Base-by-base conservation (phyloP, 2,329 filamentous ascomycete genomes). In the Colletotrichum sp. region DNA sequence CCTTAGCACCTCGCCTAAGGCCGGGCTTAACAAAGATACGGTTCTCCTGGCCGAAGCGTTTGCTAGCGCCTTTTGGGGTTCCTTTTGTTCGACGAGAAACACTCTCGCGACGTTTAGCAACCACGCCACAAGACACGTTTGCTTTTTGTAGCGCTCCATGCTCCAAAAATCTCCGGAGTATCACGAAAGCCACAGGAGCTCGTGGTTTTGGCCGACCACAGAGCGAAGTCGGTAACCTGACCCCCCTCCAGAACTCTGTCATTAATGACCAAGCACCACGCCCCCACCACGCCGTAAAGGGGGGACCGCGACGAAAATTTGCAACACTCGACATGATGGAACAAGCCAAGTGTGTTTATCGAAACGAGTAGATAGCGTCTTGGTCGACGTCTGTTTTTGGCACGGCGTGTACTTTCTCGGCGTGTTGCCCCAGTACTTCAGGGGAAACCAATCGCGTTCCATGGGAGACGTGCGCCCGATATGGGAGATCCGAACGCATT, bases 201-300 rank as follows among this genome's bases (percentile, higher is more conserved):
- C 28, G 60, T 65, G 36, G 36, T 49, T 24, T 36, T 39, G 68
- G 28, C 24, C n/a, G 21, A 9, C n/a, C 21, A 36, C 52, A 39
- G 60, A 59, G n/a, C 18, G 12, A 26, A 21, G 60, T 69, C 8
- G 30, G 59, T 55, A 28, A 24, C 68, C 60, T 34, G 34, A 26
- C 66, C 49, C n/a, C 16, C 59, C n/a, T 65, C 34, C 21, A 30
- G 62, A 72, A 67, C 18, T 62, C 68, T 75, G 68, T 75, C 68
- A 75, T 39, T 71, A 71, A 75, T 72, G 72, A 74, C 72, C n/a
- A 26, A 34, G 32, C 26, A 71, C 15, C 30, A 39, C 57, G 59
- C 65, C 67, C 16, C 72, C 72, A 71, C 72, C 67, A 52, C 28
- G n/a, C n/a, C 44, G 44, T 39, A 30, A 74, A 36, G 49, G 57